Base-by-base conservation (phyloP, 495 filamentous ascomycete species). In the Penicillium cataractarum region DNA sequence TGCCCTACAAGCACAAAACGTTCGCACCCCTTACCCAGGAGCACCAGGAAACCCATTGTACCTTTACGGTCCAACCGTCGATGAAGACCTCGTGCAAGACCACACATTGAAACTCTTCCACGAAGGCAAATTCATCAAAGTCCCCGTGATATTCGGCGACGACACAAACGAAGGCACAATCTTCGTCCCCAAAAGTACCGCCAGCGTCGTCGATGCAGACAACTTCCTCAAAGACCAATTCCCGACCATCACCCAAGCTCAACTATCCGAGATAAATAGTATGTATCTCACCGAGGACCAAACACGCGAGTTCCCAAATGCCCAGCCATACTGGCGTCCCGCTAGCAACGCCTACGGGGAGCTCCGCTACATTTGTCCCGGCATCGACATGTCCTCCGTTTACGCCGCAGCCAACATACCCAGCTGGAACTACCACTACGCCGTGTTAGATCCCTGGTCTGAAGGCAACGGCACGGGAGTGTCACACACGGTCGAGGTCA, bases 291-390 rank as follows among this genome's bases (percentile, higher is more conserved):
- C 73, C 57, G 55, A 65, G 39, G 68, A 79, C 62, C 66, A 78
- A 32, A 74, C 71, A 3, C 63, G 68, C 5, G 58, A 37, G 60
- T 87, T 80, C 67, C 84, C 78, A 0, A 67, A 74, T 32, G 61
- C 73, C 2, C 80, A 80, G 1, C 70, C 75, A 21, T 88, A 84
- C 74, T 90, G 86, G 84, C 78, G 80, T 0, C 83, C 87, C n/a
- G 76, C 82, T 15, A 80, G 82, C 58, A 78, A 83, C 40, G 84
- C 84, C 4, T 93, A 91, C 66, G 89, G 89, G 24, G 87, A 92
- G 64, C 80, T 91, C 60, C 84, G 89, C n/a, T 92, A 92, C 74
- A 88, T 80, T 66, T 93, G 90, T 58, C 89, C 89, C 0, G 83
- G 82, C 1, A 76, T 90, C 22, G 85, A 79, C 68, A 73, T 88